These are phyloP conservation scores for Fraxinus dipetala DNA, from an alignment of 305 asterid species.

Conservation along the genomic window DNA sequence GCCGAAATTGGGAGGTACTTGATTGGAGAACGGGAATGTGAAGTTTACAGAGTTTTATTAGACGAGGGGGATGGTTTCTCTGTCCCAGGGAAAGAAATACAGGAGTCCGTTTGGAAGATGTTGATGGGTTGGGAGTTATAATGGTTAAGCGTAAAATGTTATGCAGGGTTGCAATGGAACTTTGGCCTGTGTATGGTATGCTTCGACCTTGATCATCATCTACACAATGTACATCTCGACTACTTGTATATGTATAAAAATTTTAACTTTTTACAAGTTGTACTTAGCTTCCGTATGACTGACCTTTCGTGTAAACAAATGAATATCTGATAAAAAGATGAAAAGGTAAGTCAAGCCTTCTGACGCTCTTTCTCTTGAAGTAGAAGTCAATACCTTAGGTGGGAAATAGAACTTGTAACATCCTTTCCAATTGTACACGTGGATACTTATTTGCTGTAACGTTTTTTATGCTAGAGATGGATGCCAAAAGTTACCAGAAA, in stretches of 20 bases:
- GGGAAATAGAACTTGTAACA: background rate
- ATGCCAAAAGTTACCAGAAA: background rate
- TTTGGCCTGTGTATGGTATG: constrained; percentile 15
- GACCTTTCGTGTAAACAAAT: constrained; percentile 18
- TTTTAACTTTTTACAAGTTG: constrained; percentile 16
- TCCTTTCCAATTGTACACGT: background rate
- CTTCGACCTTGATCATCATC: constrained; percentile 10
- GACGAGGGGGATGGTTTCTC: constrained; percentile 68
- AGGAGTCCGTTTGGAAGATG: constrained; percentile 84
- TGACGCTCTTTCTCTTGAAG: background rate
- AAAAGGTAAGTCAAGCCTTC: constrained; percentile 6
- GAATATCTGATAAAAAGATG: background rate
- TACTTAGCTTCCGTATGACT: constrained; percentile 22
- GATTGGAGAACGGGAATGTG: constrained; percentile 82
- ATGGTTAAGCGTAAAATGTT: background rate
- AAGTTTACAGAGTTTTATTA: constrained; percentile 72
- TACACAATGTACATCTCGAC: constrained; percentile 19
- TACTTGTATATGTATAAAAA: constrained; percentile 7
- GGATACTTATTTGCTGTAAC: background rate
- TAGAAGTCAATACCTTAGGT: background rate
- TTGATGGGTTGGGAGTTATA: constrained; percentile 74
- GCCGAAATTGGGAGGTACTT: constrained; percentile 71
- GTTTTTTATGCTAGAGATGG: background rate
- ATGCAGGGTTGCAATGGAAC: background rate
- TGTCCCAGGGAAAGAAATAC: constrained; percentile 54